phyloP scores from a whole-genome alignment of 192 early-diverging fungal genomes.

The Gonapodya sp. region DNA sequence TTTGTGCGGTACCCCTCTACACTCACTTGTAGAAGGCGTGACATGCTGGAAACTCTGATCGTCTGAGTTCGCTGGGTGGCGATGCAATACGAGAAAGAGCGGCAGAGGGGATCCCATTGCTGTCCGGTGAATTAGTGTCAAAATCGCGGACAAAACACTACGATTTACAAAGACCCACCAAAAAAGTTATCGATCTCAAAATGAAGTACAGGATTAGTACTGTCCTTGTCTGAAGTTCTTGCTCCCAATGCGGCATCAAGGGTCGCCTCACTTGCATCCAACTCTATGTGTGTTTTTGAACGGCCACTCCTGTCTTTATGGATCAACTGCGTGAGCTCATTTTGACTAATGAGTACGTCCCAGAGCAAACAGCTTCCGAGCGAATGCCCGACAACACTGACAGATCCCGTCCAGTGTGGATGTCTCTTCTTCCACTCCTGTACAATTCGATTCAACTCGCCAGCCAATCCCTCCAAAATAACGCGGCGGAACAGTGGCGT shows the following conservation, averaged over 20 bases:
- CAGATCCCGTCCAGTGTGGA: not conserved
- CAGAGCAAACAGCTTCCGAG: not conserved
- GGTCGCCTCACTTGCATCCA: no score
- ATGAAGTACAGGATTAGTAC: no score
- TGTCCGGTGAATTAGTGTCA: not conserved
- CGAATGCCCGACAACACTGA: constrained; percentile 8
- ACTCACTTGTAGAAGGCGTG: not conserved
- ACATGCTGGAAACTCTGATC: not conserved
- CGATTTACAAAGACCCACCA: not conserved
- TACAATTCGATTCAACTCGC: not conserved
- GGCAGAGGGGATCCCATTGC: not conserved
- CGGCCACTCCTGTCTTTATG: no score
- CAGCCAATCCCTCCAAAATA: not conserved
- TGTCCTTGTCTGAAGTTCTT: no score
- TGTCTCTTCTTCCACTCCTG: not conserved
- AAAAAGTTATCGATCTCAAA: not conserved
- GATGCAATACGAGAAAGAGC: not conserved
- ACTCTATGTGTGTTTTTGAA: no score
- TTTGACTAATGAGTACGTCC: not conserved
- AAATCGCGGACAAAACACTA: not conserved
- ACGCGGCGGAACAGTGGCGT: not conserved
- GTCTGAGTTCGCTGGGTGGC: not conserved
- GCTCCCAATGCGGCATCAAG: no score
- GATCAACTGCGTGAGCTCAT: no score
- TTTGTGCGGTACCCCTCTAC: not conserved